Evolutionary conservation across 768 basidiomycete genomes (phyloP).

Genomic region (Pleurotus djamor): DNA sequence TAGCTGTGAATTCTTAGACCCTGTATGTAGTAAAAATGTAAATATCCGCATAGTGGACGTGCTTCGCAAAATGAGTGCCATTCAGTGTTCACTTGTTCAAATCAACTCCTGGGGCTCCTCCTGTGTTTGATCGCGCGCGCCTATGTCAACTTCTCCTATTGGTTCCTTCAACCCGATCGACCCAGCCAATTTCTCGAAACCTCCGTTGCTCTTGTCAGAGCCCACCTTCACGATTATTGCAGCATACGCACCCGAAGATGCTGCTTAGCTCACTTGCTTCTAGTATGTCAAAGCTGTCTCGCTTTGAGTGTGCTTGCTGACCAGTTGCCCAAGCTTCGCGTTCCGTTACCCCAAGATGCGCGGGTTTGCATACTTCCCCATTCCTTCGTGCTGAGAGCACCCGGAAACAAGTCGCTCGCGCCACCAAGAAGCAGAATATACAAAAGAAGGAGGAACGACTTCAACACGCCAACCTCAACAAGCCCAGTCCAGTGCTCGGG

Average conservation of each 20-base stretch:
- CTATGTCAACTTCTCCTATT: no score
- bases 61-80: not conserved
- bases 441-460: slow-evolving; percentile 40
- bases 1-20: not conserved
- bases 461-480: slow-evolving; percentile 19
- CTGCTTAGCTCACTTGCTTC: not conserved
- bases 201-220: not conserved
- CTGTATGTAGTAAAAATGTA: not conserved
- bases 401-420: slow-evolving; percentile 31
- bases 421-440: slow-evolving; percentile 39
- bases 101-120: no score
- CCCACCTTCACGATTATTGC: not conserved
- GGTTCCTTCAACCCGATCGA: no score
- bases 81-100: not conserved
- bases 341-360: not conserved
- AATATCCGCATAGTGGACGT: no score
- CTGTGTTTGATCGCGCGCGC: no score
- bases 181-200: not conserved
- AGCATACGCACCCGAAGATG: not conserved
- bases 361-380: slow-evolving; percentile 49
- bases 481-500: slow-evolving; percentile 74
- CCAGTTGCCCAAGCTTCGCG: not conserved
- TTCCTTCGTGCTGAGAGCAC: slow-evolving; percentile 27
- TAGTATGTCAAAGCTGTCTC: not conserved
- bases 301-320: not conserved